Evolutionary conservation across 768 basidiomycete species (phyloP).

Genomic region (Amanita rimosa): DNA sequence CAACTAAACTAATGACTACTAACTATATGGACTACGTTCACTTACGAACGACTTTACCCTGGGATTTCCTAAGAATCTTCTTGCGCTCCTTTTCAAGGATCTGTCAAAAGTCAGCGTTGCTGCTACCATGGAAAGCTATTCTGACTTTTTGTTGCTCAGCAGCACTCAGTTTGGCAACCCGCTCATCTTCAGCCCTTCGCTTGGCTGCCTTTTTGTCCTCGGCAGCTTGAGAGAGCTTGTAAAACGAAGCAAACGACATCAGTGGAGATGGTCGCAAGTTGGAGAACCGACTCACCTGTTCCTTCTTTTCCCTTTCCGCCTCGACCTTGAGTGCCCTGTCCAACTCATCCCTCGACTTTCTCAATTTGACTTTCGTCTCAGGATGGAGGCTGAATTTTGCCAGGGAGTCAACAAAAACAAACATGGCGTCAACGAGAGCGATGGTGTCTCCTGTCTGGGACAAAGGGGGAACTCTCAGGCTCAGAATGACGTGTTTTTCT

Average conservation of each 20-base stretch:
- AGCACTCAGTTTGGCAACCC: slow-evolving; percentile 59
- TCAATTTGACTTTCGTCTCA: slow-evolving; percentile 73
- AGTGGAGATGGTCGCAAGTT: background rate
- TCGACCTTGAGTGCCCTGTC: slow-evolving; percentile 62
- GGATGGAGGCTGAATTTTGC: slow-evolving; percentile 53
- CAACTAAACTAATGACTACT: background rate
- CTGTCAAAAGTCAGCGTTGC: slow-evolving; percentile 18
- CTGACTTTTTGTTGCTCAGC: slow-evolving; percentile 76
- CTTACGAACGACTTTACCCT: slow-evolving; percentile 51
- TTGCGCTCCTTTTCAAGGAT: slow-evolving; percentile 70
- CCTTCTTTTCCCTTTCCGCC: slow-evolving; percentile 51
- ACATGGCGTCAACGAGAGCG: slow-evolving; percentile 54
- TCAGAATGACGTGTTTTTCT: slow-evolving; percentile 69
- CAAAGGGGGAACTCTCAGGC: slow-evolving; percentile 42
- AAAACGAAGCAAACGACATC: background rate
- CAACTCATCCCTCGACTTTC: slow-evolving; percentile 61
- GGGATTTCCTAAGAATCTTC: slow-evolving; percentile 55
- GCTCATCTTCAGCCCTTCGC: slow-evolving; percentile 63
- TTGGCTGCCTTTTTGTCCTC: slow-evolving; percentile 68
- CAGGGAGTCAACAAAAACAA: slow-evolving; percentile 67
- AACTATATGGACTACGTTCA: slow-evolving; percentile 13
- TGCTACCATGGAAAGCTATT: background rate
- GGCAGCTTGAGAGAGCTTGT: slow-evolving; percentile 30
- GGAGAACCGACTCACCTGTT: slow-evolving; percentile 37
- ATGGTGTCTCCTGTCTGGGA: slow-evolving; percentile 37